Conservation (phyloP, 139 green algal genomes). For the Coelastrella sp. region DNA sequence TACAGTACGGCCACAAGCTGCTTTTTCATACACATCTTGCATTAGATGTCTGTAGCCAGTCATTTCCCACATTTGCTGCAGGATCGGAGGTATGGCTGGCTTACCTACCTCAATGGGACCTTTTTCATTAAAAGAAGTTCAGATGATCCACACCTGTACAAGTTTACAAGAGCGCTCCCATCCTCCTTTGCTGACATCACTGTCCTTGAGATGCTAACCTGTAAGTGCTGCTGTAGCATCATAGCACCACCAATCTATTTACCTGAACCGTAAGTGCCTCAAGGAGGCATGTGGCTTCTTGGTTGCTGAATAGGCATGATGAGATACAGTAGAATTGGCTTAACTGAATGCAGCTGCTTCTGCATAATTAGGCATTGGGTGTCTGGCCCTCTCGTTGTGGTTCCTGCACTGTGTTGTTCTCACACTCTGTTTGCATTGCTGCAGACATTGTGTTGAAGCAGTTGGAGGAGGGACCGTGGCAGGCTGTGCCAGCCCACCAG, state of each 20-base stretch:
- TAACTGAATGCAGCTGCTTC: not conserved
- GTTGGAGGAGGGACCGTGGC: not conserved
- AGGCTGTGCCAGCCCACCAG: not conserved
- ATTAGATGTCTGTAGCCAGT: not conserved
- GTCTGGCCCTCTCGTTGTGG: not conserved
- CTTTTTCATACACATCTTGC: not conserved
- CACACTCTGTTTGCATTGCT: not conserved
- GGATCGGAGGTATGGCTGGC: conserved; percentile 6
- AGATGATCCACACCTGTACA: not conserved
- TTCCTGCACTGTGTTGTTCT: not conserved
- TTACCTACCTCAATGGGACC: conserved; percentile 2
- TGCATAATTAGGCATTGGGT: not conserved
- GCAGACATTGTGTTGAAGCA: conserved; percentile 23
- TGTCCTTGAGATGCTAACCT: conserved; percentile 21
- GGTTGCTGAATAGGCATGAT: too few relatives aligned
- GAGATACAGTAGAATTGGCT: not conserved
- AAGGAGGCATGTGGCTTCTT: not conserved
- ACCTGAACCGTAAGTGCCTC: not conserved
- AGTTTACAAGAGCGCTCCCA: not conserved
- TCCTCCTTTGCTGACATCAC: not conserved
- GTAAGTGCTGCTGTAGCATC: not conserved
- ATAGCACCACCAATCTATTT: not conserved
- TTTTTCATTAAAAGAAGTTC: not conserved
- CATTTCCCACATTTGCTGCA: not conserved
- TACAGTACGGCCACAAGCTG: not conserved